Base-by-base conservation (phyloP, 2,329 filamentous ascomycete species). In the Cercospora berteroae region DNA sequence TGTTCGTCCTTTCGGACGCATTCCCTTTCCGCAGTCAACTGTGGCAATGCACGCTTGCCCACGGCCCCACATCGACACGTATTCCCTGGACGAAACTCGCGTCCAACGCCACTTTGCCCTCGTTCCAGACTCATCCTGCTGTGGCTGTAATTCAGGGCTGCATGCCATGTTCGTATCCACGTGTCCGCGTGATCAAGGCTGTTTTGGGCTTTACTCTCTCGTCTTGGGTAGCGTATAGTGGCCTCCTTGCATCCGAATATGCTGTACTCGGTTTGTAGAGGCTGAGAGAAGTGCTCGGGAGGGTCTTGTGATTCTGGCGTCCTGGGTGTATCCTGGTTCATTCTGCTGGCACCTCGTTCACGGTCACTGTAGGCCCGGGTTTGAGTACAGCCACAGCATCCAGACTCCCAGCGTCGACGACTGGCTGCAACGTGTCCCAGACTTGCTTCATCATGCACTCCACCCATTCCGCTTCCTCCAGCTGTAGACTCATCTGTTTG, bases 381-480 rank as follows among this genome's bases (percentile, higher is more conserved):
- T 75, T 74, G 31, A 71, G 57, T 3, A 69, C 67, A 48, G 71
- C 73, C 10, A 69, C 67, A 57, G 71, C 73, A 39, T 73, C 71
- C 27, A 77, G 60, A 50, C 70, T 73, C 48, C 29, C 58, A 44
- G 27, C 52, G 33, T 66, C 58, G 20, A 65, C 58, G 60, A 62
- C 63, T 36, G 61, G 59, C 36, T 70, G 70, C 18, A 81, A 48
- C 20, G 74, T 75, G 13, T 79, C 79, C 79, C 80, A 82, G 68
- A 79, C 81, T 67, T 81, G 80, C 74, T 79, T 71, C 25, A 81
- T 79, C 60, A 81, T 77, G 23, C 79, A 73, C 39, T 79, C 73
- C 71, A 83, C 78, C 70, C 82, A 76, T 63, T 79, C 76, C 25
- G 80, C 75, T 72, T 83, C 81, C 65, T 83, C 82, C 1, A 75